phyloP scores from a whole-genome alignment of 1,284 basidiomycete species.

The Heterobasidion irregulare region DNA sequence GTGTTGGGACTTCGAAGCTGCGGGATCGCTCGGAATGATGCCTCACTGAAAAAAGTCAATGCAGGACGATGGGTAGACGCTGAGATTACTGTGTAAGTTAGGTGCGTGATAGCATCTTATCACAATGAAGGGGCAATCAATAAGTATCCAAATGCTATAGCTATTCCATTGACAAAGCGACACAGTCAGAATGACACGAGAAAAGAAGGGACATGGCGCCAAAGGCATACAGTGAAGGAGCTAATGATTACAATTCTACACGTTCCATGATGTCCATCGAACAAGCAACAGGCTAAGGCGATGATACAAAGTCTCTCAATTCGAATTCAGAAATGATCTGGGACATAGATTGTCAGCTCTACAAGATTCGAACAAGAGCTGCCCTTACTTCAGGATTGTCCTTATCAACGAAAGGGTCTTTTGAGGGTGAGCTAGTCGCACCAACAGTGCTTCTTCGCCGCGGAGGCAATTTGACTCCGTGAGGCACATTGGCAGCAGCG shows the following conservation, averaged over 20 bases:
- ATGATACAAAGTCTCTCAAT: neutral
- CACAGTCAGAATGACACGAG: neutral
- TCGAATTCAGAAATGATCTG: neutral
- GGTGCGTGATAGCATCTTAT: neutral
- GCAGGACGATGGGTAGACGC: conserved; percentile 57
- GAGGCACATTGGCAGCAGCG: conserved; percentile 32
- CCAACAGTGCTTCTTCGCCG: neutral
- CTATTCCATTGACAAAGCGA: neutral
- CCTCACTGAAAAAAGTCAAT: conserved; percentile 39
- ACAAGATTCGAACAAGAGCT: neutral
- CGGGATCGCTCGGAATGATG: conserved; percentile 24
- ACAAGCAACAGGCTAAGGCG: neutral
- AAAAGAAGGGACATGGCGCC: too few species aligned
- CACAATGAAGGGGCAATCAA: neutral
- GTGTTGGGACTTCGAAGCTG: conserved; percentile 49
- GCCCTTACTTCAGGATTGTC: conserved; percentile 6
- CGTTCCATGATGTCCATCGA: neutral
- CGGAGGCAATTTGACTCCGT: conserved; percentile 22
- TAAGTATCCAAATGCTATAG: conserved; percentile 9
- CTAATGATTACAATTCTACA: too few species aligned
- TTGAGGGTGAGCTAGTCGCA: conserved; percentile 1
- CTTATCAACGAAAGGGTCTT: conserved; percentile 1
- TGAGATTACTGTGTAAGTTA: conserved; percentile 30
- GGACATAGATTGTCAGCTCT: neutral
- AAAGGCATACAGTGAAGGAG: too few species aligned